A percentile compares a stretch with the other conserved stretches of the same genome.
Conservation (phyloP, 2,329 filamentous ascomycete species). For the Colletotrichum chlorophyti region DNA sequence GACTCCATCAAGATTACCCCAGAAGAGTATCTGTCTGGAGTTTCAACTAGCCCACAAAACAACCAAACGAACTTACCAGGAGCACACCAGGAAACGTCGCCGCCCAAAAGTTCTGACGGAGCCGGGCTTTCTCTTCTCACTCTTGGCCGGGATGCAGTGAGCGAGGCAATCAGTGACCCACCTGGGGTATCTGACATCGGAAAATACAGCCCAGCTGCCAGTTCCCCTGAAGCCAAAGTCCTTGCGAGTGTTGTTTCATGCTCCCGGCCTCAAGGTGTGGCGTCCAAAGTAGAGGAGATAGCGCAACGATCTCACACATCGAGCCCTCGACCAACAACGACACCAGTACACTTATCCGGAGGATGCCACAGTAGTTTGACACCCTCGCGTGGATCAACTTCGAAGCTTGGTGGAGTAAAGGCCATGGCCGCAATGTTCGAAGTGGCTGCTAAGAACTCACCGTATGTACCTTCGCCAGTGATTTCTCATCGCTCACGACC, state of each 20-base stretch:
- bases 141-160: no score
- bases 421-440: conserved; percentile 62
- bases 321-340: background rate
- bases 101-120: background rate
- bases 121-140: background rate
- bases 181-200: background rate
- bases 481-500: background rate
- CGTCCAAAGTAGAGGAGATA: conserved; percentile 10
- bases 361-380: background rate
- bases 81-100: conserved; percentile 7
- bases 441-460: conserved; percentile 37
- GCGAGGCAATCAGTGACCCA: background rate
- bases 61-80: background rate
- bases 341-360: background rate
- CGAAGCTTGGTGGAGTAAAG: conserved; percentile 46
- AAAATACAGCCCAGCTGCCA: no score
- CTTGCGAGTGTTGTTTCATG: no score
- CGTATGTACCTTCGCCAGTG: conserved; percentile 25
- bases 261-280: conserved; percentile 15
- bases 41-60: background rate
- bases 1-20: conserved; percentile 19
- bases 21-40: background rate
- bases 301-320: conserved; percentile 14
- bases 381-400: conserved; percentile 28
- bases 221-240: no score